phyloP scores from a whole-genome alignment of 2,329 filamentous ascomycete genomes.

The Xylaria sp. region DNA sequence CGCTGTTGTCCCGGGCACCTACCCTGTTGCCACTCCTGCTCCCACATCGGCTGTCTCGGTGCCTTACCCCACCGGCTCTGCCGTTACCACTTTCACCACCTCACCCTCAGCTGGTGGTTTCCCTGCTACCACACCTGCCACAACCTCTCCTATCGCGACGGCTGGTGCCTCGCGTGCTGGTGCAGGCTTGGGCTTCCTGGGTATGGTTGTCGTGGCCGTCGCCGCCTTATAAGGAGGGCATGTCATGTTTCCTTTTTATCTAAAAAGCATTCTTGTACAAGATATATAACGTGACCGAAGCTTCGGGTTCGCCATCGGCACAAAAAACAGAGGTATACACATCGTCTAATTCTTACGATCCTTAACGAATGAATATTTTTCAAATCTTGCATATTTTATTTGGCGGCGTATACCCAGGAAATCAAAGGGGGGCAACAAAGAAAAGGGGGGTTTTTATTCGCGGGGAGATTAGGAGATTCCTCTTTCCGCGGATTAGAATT shows the following conservation, averaged over 20 bases:
- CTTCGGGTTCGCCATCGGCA: slow-evolving; percentile 9
- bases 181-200: slow-evolving; percentile 53
- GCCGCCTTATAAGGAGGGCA: slow-evolving; percentile 51
- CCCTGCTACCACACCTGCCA: slow-evolving; percentile 29
- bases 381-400: slow-evolving; percentile 38
- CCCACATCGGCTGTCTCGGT: slow-evolving; percentile 35
- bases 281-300: slow-evolving; percentile 21
- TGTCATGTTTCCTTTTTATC: not conserved
- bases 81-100: slow-evolving; percentile 46
- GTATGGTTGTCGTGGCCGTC: slow-evolving; percentile 51
- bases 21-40: slow-evolving; percentile 41
- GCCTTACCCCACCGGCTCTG: slow-evolving; percentile 44
- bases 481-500: not conserved
- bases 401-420: slow-evolving; percentile 16
- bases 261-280: slow-evolving; percentile 26
- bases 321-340: slow-evolving; percentile 14
- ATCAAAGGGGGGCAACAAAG: not conserved
- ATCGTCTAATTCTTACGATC: slow-evolving; percentile 58
- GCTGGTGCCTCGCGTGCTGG: slow-evolving; percentile 45
- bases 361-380: slow-evolving; percentile 53
- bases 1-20: slow-evolving; percentile 49
- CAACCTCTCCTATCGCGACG: slow-evolving; percentile 36
- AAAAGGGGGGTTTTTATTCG: not conserved
- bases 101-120: slow-evolving; percentile 44
- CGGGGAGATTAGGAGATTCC: not conserved